phyloP scores from a whole-genome alignment of 1,139 yeast genomes.

The Hemisphaericaspora subhashii region DNA sequence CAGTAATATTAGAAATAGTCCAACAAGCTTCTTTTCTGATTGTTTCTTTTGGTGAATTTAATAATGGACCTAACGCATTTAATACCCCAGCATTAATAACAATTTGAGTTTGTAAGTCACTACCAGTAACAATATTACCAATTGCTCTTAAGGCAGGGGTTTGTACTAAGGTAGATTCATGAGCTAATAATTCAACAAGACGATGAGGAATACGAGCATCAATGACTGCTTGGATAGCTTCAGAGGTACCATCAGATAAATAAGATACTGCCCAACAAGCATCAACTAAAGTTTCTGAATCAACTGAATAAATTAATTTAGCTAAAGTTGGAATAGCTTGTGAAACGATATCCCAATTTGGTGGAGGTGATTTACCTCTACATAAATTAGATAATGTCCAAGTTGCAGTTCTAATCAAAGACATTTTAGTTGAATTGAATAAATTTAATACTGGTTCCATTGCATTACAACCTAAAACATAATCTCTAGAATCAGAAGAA shows the following conservation, averaged over 20 bases:
- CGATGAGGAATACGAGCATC: conserved; percentile 96
- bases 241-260: conserved; percentile 87
- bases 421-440: conserved; percentile 79
- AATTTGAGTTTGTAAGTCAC: conserved; percentile 91
- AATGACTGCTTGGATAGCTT: conserved; percentile 94
- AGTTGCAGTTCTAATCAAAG: conserved; percentile 92
- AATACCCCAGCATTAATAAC: conserved; percentile 93
- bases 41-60: conserved; percentile 84
- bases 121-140: conserved; percentile 97
- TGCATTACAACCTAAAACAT: conserved; percentile 80
- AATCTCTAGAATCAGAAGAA: conserved; percentile 84
- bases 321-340: conserved; percentile 91
- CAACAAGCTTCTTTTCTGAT: conserved; percentile 97
- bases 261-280: conserved; percentile 99
- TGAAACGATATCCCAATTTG: conserved; percentile 87
- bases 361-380: conserved; percentile 95
- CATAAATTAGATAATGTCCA: conserved; percentile 97
- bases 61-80: conserved; percentile 77
- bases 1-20: conserved; percentile 97
- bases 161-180: conserved; percentile 83
- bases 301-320: conserved; percentile 84
- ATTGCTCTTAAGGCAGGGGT: conserved; percentile 97
- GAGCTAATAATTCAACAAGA: conserved; percentile 83
- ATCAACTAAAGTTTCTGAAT: conserved; percentile 90
- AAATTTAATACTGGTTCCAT: conserved; percentile 83